Conservation (phyloP, 768 basidiomycete genomes). For the Nidularia sp. region DNA sequence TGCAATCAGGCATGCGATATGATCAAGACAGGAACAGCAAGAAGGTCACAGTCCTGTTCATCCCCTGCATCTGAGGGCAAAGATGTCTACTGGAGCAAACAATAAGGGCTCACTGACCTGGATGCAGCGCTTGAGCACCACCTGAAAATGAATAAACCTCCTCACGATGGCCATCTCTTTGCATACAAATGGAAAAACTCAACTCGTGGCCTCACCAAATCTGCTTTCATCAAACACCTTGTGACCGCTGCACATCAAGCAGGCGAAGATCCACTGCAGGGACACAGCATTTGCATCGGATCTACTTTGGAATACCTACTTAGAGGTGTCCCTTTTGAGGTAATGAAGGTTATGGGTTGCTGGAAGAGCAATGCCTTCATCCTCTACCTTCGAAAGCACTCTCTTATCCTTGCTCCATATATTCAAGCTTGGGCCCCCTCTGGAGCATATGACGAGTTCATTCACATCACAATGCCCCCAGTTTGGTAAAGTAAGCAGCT, state of each 20-base stretch:
- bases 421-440: background rate
- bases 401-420: background rate
- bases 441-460: background rate
- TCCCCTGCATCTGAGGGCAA: conserved; percentile 20
- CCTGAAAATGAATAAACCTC: conserved; percentile 21
- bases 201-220: conserved; percentile 14
- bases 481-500: background rate
- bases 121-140: conserved; percentile 17
- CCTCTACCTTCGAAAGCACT: conserved; percentile 1
- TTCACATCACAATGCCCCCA: background rate
- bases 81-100: conserved; percentile 22
- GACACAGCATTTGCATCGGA: conserved; percentile 19
- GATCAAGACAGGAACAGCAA: conserved; percentile 18
- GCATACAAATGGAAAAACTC: conserved; percentile 9
- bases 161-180: conserved; percentile 18
- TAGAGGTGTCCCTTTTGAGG: conserved; percentile 22
- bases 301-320: conserved; percentile 29
- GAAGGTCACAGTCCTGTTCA: conserved; percentile 15
- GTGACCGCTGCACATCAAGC: conserved; percentile 3
- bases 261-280: conserved; percentile 7
- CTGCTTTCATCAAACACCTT: conserved; percentile 14
- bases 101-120: conserved; percentile 17
- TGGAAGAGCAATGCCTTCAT: conserved; percentile 25
- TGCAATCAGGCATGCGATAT: too few species aligned
- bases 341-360: conserved; percentile 3